These are phyloP conservation scores for Pharnaceum exiguum DNA, from an alignment of 148 eudicot genomes.

Conservation along the genomic window DNA sequence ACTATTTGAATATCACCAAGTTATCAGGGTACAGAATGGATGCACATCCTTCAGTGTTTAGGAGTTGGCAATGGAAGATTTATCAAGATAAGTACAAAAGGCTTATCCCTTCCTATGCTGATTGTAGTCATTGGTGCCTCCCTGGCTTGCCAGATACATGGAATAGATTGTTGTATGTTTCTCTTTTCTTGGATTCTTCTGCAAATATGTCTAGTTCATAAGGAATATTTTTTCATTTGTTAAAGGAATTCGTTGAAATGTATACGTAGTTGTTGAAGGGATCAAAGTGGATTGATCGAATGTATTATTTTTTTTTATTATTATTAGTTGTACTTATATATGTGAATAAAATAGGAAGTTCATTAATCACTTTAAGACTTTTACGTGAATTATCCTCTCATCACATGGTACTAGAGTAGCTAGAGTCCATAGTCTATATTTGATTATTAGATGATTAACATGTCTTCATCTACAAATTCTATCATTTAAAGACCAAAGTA, in stretches of 20 bases:
- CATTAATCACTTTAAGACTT: no score
- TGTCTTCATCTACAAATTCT: no score
- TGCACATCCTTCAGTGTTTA: constrained; percentile 43
- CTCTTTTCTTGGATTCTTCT: constrained; percentile 17
- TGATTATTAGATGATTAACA: no score
- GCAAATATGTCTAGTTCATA: not conserved
- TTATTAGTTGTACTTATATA: no score
- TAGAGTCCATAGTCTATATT: no score
- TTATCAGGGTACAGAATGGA: constrained; percentile 42
- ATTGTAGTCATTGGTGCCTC: constrained; percentile 62
- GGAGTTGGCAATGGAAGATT: constrained; percentile 19
- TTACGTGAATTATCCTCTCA: no score
- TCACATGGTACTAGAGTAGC: no score
- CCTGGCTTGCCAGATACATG: constrained; percentile 53
- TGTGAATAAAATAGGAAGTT: no score
- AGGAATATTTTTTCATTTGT: constrained; percentile 15
- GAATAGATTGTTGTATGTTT: constrained; percentile 39
- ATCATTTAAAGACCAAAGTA: no score
- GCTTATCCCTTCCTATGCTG: constrained; percentile 14
- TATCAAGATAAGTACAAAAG: constrained; percentile 1
- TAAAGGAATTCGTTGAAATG: not conserved
- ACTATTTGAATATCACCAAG: constrained; percentile 44
- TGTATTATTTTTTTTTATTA: no score
- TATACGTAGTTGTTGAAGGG: not conserved
- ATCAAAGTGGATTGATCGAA: constrained; percentile 1